Conservation (phyloP, 345 rosid genomes). For the Dimocarpus longan region DNA sequence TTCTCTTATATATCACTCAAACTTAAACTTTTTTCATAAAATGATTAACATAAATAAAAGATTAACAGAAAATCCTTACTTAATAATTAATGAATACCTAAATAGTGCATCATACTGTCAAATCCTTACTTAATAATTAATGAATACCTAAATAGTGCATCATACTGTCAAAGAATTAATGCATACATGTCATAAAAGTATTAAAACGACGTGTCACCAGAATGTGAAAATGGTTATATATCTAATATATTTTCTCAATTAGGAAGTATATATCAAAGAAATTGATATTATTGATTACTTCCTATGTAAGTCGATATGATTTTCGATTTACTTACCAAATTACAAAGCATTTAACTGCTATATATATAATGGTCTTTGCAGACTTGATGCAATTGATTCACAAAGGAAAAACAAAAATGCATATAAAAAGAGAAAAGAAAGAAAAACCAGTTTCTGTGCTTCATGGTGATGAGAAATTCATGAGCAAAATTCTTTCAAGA, state of each 20-base stretch:
- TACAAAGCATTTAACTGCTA: not conserved
- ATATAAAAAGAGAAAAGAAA: not conserved
- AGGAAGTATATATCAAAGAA: not conserved
- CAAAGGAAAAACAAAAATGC: not conserved
- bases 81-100: too few species aligned
- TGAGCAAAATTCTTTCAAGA: slow-evolving; percentile 33
- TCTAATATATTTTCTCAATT: not conserved
- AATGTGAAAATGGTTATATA: slow-evolving; percentile 1
- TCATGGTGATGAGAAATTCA: slow-evolving; percentile 21
- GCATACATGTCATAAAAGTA: not conserved
- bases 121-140: too few species aligned
- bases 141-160: too few species aligned
- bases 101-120: too few species aligned
- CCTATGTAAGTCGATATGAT: not conserved
- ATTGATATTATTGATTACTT: not conserved
- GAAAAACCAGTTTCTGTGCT: slow-evolving; percentile 13
- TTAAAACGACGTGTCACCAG: not conserved
- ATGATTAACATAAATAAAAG: too few species aligned
- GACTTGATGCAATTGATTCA: not conserved
- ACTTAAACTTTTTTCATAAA: too few species aligned
- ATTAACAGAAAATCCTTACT: too few species aligned
- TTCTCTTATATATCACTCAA: too few species aligned
- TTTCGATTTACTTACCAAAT: slow-evolving; percentile 4
- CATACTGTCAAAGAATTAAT: not conserved
- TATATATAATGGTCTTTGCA: not conserved